Base-by-base conservation (phyloP, 2,329 filamentous ascomycete species). In the Nannizziopsis barbatae region DNA sequence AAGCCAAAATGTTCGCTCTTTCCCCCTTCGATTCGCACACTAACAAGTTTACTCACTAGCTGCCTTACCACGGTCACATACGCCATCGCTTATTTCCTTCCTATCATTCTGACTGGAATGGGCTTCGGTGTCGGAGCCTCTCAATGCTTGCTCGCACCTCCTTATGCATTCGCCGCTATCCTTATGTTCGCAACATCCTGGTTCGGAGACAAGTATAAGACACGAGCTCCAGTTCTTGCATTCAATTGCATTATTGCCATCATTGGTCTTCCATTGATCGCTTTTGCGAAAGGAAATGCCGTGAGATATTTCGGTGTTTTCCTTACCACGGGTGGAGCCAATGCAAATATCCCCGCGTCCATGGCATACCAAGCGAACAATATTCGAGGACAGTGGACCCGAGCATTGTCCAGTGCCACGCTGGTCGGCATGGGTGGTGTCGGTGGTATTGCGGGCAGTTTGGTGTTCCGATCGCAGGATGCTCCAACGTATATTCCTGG, bases 301-400 rank as follows among this genome's bases (percentile, higher is more conserved):
- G 76, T 80, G 8, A 76, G 83, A 39, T 88, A 86, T 65, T 80
- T 86, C 53, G 84, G 84, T 47, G 75, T 86, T 50, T 89, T 89
- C 68, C 68, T 89, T 42, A 75, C 79, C n/a, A 83, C 83, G 0
- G 83, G 83, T 0, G 86, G 84, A 6, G 80, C 81, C 54, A 88
- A 88, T 64, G 76, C 81, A 55, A 92, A 92, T 61, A 73, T 90
- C 3, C 86, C 87, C 0, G 73, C 79, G 1, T 72, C 79, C 40
- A 79, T 93, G 70, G 76, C 84, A 0, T 92, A 86, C 68, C 86
- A 90, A 68, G 84, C 85, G 37, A 92, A 90, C 68, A 93, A 93
- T 65, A 83, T 93, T 59, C 80, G 84, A 46, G 86, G 86, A 0
- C 86, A 92, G 67, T 93, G 86, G 85, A 93, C 90, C 70, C 79